Base-by-base conservation (phyloP, 495 filamentous ascomycete species). In the Tuber melanosporum region DNA sequence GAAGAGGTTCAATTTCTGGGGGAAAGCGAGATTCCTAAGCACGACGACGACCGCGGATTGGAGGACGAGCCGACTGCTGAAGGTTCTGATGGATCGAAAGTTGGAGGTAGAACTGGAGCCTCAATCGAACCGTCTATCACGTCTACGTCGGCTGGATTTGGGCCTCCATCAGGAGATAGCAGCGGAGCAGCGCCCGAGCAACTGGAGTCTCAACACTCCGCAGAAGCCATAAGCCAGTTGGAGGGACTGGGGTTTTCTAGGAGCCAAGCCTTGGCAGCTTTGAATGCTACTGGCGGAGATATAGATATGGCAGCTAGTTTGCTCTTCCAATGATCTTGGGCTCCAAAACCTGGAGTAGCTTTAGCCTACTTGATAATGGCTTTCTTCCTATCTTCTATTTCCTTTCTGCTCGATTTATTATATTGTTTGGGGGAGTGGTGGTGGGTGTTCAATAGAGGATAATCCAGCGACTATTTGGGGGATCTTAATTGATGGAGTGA, bases 11-110 rank as follows among this genome's bases (percentile, higher is more conserved):
- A 91, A 0, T 99, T 99, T 85, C 87, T 99, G 9, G 93, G 93
- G 36, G 94, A 97, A 85, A 91, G 91, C 20, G 95, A 99, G 71
- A 97, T 98, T 49, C 95, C 95, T 22, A 95, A 92, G 84, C 86
- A 90, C 57, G 84, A 88, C 22, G 83, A 86, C 19, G 93, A 95
- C 74, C 89, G 92, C 75, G 90, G 91, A 39, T 87, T 89, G 73
- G 88, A 91, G 73, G 88, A 92, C 52, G 95, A 99, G 84, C 94
- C 94, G 17, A 92, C 90, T n/a, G 89, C 98, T 45, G 88, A 91
- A 70, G 96, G 96, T 0, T 91, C 94, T 0, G 92, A 90, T 71
- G 95, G 95, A 0, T 94, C 92, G 1, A 92, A 91, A 71, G 92
- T 97, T 78, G 94, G 94, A 73, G 91, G 89, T 46, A 88, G 91